Evolutionary conservation across 331 rosid genomes (phyloP).

Genomic region (Pyracantha coccinea): DNA sequence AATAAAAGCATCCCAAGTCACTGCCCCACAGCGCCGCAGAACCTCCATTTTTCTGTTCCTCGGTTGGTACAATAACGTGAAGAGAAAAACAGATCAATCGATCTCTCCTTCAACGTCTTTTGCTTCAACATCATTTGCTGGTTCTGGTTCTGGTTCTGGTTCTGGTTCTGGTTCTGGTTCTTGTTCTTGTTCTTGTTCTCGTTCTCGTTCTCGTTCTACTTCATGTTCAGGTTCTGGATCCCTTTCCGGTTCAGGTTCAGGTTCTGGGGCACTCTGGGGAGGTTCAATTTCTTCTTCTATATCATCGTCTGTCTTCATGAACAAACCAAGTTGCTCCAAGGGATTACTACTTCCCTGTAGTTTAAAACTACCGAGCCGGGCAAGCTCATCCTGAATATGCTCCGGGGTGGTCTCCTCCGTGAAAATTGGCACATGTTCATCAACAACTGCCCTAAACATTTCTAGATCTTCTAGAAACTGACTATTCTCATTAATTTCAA

Average conservation of each 20-base stretch:
- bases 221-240: neutral
- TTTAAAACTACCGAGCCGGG: constrained; percentile 45
- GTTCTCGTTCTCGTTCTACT: neutral
- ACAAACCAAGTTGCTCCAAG: constrained; percentile 76
- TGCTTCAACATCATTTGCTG: too few relatives aligned
- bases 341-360: constrained; percentile 65
- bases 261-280: constrained; percentile 24
- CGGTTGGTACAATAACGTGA: neutral
- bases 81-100: constrained; percentile 6
- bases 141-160: neutral
- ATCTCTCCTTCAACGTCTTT: constrained; percentile 37
- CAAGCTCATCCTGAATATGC: constrained; percentile 26
- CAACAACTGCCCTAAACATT: constrained; percentile 55
- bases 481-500: constrained; percentile 75
- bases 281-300: constrained; percentile 52
- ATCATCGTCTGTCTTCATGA: constrained; percentile 77
- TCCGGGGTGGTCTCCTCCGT: constrained; percentile 51
- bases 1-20: neutral
- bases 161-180: neutral
- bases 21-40: neutral
- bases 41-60: constrained; percentile 4
- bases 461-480: constrained; percentile 78
- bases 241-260: neutral
- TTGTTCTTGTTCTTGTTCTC: neutral
- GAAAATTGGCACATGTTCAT: constrained; percentile 39